A percentile compares a stretch with the other conserved stretches of the same genome.
Conservation (phyloP, 1,284 basidiomycete species). For the Trametes pubescens region DNA sequence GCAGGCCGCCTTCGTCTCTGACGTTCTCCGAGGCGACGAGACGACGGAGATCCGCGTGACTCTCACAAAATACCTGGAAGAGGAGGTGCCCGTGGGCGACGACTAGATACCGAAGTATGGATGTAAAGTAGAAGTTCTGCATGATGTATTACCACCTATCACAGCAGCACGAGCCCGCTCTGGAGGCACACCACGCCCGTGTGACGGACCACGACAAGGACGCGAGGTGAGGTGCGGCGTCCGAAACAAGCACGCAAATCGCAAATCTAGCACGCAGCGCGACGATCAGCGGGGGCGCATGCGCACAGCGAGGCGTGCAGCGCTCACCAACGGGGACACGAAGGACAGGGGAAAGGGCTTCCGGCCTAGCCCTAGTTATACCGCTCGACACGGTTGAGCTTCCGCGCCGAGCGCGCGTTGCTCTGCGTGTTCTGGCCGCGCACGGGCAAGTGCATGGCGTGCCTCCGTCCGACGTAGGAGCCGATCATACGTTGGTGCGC, state of each 20-base stretch:
- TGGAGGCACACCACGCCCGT: not conserved
- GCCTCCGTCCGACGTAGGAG: slow-evolving; percentile 85
- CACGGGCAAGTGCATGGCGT: slow-evolving; percentile 90
- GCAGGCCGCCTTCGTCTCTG: slow-evolving; percentile 89
- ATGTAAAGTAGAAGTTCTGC: slow-evolving; percentile 32
- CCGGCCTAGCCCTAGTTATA: slow-evolving; percentile 22
- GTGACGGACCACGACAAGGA: slow-evolving; percentile 1
- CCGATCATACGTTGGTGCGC: slow-evolving; percentile 91
- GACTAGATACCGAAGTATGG: slow-evolving; percentile 55
- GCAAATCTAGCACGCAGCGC: not conserved
- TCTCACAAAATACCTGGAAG: slow-evolving; percentile 92
- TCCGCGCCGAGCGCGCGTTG: slow-evolving; percentile 87
- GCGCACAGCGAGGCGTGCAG: slow-evolving; percentile 3
- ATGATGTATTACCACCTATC: slow-evolving; percentile 12
- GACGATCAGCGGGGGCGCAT: slow-evolving; percentile 11
- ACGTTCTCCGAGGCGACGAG: slow-evolving; percentile 93
- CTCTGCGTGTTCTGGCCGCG: slow-evolving; percentile 89
- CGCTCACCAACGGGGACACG: slow-evolving; percentile 8
- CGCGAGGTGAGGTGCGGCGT: slow-evolving; percentile 15
- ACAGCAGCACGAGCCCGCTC: slow-evolving; percentile 1
- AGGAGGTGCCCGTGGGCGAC: slow-evolving; percentile 87
- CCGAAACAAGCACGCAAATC: slow-evolving; percentile 16
- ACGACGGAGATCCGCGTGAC: slow-evolving; percentile 93
- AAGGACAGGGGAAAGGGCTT: not conserved
- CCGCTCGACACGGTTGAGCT: slow-evolving; percentile 78